Conservation (phyloP, 2,329 filamentous ascomycete species). For the Aspergillus alliaceus region DNA sequence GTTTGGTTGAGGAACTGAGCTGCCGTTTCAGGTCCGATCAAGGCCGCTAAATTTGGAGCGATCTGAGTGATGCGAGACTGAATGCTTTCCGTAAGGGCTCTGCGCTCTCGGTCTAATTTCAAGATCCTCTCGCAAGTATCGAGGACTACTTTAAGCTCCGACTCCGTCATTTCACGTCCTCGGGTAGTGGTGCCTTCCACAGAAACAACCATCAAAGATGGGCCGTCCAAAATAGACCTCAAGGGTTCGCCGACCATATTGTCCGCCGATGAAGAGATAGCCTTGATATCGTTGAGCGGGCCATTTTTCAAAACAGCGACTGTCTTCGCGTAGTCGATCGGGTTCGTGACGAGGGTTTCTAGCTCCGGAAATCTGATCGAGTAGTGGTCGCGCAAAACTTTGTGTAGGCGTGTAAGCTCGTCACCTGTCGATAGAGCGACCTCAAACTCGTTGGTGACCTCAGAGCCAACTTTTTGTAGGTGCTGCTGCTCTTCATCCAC, state of each 20-base stretch:
- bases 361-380: slow-evolving; percentile 90
- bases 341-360: slow-evolving; percentile 84
- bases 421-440: slow-evolving; percentile 92
- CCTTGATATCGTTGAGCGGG: slow-evolving; percentile 84
- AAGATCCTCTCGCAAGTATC: slow-evolving; percentile 85
- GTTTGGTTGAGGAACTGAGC: slow-evolving; percentile 95
- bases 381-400: slow-evolving; percentile 95
- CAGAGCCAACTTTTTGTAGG: slow-evolving; percentile 62
- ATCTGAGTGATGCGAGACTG: slow-evolving; percentile 96
- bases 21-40: slow-evolving; percentile 89
- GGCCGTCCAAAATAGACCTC: slow-evolving; percentile 79
- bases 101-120: slow-evolving; percentile 83
- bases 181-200: slow-evolving; percentile 90
- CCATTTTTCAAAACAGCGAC: slow-evolving; percentile 92
- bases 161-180: slow-evolving; percentile 72
- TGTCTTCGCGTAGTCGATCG: slow-evolving; percentile 91
- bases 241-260: slow-evolving; percentile 76
- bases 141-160: slow-evolving; percentile 72
- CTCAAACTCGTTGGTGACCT: slow-evolving; percentile 75
- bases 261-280: slow-evolving; percentile 71
- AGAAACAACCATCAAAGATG: slow-evolving; percentile 91
- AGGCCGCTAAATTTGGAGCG: slow-evolving; percentile 85
- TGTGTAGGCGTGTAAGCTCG: slow-evolving; percentile 90
- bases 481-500: slow-evolving; percentile 57
- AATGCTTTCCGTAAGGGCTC: slow-evolving; percentile 85